phyloP scores from a whole-genome alignment of 2,329 filamentous ascomycete genomes.

The Podosphaera aphanis region DNA sequence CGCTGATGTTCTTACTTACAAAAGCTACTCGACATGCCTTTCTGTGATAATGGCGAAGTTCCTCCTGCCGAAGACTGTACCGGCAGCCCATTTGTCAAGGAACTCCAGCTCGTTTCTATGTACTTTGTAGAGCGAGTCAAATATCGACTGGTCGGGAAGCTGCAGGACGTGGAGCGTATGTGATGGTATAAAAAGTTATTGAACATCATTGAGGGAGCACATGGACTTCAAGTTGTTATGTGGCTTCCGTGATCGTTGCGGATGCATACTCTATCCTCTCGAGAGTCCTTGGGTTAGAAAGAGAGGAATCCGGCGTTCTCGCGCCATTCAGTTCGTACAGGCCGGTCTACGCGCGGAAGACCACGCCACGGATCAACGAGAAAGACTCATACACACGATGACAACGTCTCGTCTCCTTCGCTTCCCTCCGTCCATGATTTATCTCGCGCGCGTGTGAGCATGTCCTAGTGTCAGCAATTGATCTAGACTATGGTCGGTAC shows the following conservation, averaged over 20 bases:
- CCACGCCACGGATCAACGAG: no score
- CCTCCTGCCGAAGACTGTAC: neutral
- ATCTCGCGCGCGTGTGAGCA: no score
- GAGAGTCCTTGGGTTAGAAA: neutral
- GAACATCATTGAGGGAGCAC: neutral
- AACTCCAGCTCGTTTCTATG: constrained; percentile 4
- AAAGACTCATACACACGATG: no score
- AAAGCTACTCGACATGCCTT: neutral
- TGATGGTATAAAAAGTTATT: constrained; percentile 4
- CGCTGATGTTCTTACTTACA: neutral
- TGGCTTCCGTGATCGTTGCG: neutral
- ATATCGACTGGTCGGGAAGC: constrained; percentile 11
- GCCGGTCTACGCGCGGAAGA: no score
- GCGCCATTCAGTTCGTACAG: neutral
- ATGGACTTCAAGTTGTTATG: neutral
- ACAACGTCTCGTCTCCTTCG: no score
- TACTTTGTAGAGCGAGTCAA: constrained; percentile 9
- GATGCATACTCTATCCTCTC: neutral
- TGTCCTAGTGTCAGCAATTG: no score
- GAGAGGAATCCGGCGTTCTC: neutral
- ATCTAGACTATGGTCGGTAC: no score
- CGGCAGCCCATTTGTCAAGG: neutral
- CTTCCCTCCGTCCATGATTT: no score
- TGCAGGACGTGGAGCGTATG: constrained; percentile 11
- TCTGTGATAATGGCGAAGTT: neutral